Evolutionary conservation across 2,329 filamentous ascomycete species (phyloP), one percentile per base, ranked within the genome.

Genomic region (Fusarium tanahbumbuense): DNA sequence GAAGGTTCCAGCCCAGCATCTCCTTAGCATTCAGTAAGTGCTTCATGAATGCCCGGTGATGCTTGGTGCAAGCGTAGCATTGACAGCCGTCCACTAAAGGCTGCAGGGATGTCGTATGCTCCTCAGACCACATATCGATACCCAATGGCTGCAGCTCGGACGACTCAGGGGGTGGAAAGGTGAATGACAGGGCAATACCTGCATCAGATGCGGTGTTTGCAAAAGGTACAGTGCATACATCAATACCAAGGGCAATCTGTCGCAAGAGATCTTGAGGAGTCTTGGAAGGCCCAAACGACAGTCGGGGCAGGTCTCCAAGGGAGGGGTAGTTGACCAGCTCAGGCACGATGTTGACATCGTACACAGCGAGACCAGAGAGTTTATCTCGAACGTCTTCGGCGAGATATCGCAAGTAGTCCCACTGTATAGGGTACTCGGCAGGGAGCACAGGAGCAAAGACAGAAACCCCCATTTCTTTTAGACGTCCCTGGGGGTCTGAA

Each of bases 1-100:
- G 85, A 10, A 99, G 85, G 1, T 91, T 92, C 96, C 96, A 99
- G 25, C 92, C 95, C 7, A 98, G 88, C 96, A 99, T 98, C 80
- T 99, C 96, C 76, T 94, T 97, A 1, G 96, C 94, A 48, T 89
- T 86, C 8, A 99, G 87, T 2, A 98, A 86, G 79, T 99, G 96
- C 70, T 94, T 91, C 37, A 99, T 77, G 79, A 93, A 99, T 0
- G 96, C 95, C 52, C 91, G 85, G 80, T 97, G 93, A 79, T 98
- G 95, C 20, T 87, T 87, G 3, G 84, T 88, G 83, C 96, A 99
- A 23, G 93, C 85, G 78, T 97, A 95, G 84, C 96, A 99, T 53
- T 81, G 73, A 79, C 96, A 99, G 18, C 80, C 85, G 8, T 84
- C 74, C 2, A 80, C 77, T 5, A 98, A 82, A 0, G 95, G 90